Conservation (phyloP, 2,329 filamentous ascomycete genomes). For the Ophiosphaerella narmari region DNA sequence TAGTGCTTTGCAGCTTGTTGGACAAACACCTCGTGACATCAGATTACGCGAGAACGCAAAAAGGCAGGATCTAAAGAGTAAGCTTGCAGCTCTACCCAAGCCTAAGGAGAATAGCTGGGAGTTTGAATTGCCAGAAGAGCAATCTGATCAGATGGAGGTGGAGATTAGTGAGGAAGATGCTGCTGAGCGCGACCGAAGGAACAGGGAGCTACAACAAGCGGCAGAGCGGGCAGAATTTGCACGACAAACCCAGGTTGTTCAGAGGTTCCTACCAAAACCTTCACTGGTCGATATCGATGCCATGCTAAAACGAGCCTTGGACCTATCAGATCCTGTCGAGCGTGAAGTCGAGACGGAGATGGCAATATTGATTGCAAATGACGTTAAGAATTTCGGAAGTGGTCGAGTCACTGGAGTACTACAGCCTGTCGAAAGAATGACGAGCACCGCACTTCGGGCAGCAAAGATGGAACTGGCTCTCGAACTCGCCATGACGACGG, state of each 20-base stretch:
- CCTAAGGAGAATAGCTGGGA: constrained; percentile 96
- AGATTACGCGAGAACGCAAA: constrained; percentile 71
- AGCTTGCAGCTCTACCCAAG: constrained; percentile 83
- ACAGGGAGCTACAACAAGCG: constrained; percentile 66
- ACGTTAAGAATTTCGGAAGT: constrained; percentile 76
- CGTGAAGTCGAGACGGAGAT: constrained; percentile 76
- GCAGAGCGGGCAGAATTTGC: constrained; percentile 72
- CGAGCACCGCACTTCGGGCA: constrained; percentile 72
- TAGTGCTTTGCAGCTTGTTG: constrained; percentile 65
- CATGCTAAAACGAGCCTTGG: constrained; percentile 67
- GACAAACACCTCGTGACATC: constrained; percentile 77
- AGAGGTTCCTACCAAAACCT: constrained; percentile 80
- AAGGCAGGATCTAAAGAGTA: constrained; percentile 69
- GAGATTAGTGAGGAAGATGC: constrained; percentile 67
- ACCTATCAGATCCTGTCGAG: constrained; percentile 66
- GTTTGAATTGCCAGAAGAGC: constrained; percentile 85
- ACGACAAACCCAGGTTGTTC: constrained; percentile 88
- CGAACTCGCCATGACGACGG: constrained; percentile 61
- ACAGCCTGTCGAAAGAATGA: constrained; percentile 65
- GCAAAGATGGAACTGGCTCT: constrained; percentile 77
- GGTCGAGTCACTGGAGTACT: constrained; percentile 66
- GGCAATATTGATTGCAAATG: constrained; percentile 78
- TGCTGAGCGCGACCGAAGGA: constrained; percentile 75
- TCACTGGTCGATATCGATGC: constrained; percentile 70
- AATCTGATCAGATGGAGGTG: constrained; percentile 61